Percentiles rank a stretch among this genome's conserved stretches.
phyloP scores from a whole-genome alignment of 2,329 filamentous ascomycete species.

The Camptophora hylomeconis region DNA sequence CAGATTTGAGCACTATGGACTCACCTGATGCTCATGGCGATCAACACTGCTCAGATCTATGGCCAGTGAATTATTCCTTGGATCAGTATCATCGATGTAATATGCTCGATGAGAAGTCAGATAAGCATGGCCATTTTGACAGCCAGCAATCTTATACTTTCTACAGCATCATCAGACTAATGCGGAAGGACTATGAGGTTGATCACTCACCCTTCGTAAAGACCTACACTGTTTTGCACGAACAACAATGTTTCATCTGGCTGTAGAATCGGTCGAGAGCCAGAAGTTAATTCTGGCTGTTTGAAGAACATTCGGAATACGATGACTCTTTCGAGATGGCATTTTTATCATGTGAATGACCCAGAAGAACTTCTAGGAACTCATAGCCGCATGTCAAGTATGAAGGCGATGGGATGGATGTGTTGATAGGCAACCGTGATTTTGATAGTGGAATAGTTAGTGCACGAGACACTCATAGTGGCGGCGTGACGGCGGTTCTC shows the following conservation, averaged over 20 bases:
- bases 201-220: conserved; percentile 79
- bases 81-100: conserved; percentile 82
- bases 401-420: too few species aligned
- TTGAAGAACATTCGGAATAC: conserved; percentile 99
- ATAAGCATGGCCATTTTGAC: conserved; percentile 93
- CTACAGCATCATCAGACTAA: conserved; percentile 31
- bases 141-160: conserved; percentile 87
- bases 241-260: conserved; percentile 91
- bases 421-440: too few species aligned
- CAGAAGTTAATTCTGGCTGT: conserved; percentile 88
- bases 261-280: conserved; percentile 79
- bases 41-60: conserved; percentile 87
- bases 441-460: too few species aligned
- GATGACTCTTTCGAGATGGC: too few species aligned
- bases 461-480: too few species aligned
- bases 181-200: neutral
- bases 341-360: too few species aligned
- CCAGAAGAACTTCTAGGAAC: too few species aligned
- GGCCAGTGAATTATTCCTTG: conserved; percentile 69
- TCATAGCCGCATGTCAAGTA: too few species aligned
- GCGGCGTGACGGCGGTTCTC: too few species aligned
- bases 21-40: conserved; percentile 74
- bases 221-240: conserved; percentile 91
- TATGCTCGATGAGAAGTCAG: conserved; percentile 90
- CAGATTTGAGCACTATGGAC: conserved; percentile 2